These are phyloP conservation scores for Pneumocystis wakefieldiae DNA, from an alignment of 1,139 yeast genomes.

Conservation along the genomic window DNA sequence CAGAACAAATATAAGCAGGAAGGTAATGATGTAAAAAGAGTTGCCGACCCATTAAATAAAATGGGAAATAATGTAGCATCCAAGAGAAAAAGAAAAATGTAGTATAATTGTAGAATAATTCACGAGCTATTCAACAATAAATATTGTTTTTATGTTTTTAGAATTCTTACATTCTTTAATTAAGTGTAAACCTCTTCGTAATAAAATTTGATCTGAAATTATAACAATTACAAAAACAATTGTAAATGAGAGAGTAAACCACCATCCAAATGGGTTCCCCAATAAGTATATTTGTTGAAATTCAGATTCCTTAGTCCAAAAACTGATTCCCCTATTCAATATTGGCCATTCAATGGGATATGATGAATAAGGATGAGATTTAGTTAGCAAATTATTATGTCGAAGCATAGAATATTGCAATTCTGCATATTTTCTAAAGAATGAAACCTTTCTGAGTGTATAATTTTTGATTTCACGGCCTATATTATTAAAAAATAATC, in stretches of 20 bases:
- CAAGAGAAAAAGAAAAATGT: conserved; percentile 81
- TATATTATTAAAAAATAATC: background rate
- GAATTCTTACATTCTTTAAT: conserved; percentile 35
- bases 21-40: conserved; percentile 87
- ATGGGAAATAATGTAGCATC: conserved; percentile 79
- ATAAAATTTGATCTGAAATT: conserved; percentile 61
- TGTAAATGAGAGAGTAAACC: conserved; percentile 62
- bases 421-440: conserved; percentile 78
- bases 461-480: conserved; percentile 28
- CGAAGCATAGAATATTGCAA: conserved; percentile 78
- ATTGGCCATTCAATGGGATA: conserved; percentile 93
- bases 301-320: conserved; percentile 68
- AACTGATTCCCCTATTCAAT: conserved; percentile 78
- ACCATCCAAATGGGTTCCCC: conserved; percentile 87
- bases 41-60: conserved; percentile 84
- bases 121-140: conserved; percentile 34
- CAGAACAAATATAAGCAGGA: conserved; percentile 90
- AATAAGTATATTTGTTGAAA: conserved; percentile 70
- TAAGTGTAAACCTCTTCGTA: conserved; percentile 44
- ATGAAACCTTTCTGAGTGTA: conserved; percentile 44
- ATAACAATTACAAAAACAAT: conserved; percentile 48
- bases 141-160: background rate
- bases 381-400: conserved; percentile 72
- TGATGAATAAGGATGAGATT: conserved; percentile 93
- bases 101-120: conserved; percentile 61